Conservation (phyloP, 176 grass and related monocot genomes). For the Chloris gayana region DNA sequence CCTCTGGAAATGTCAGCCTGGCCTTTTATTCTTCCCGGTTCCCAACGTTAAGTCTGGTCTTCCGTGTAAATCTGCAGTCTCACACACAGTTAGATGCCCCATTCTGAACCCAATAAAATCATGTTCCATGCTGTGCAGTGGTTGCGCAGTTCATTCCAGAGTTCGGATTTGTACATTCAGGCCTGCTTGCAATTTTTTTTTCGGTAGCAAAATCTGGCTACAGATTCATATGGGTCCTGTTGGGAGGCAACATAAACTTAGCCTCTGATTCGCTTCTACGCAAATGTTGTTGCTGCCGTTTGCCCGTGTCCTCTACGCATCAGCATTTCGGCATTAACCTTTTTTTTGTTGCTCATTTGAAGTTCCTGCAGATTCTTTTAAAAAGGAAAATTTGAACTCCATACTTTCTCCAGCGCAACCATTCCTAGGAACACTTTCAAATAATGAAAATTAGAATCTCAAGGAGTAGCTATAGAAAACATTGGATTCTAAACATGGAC, state of each 20-base stretch:
- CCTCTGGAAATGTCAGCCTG: conserved; percentile 28
- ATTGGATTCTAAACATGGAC: background rate
- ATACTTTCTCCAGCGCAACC: too few species aligned
- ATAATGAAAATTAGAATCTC: too few species aligned
- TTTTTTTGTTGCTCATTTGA: background rate
- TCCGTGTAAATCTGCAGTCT: too few species aligned
- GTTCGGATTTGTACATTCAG: conserved; percentile 26
- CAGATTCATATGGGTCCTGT: conserved; percentile 29
- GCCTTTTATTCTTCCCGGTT: conserved; percentile 21
- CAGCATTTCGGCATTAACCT: background rate
- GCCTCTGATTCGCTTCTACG: background rate
- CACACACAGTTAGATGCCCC: background rate
- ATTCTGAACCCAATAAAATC: too few species aligned
- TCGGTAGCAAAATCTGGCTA: background rate
- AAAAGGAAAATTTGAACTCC: too few species aligned
- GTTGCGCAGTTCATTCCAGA: conserved; percentile 5
- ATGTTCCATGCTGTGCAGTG: background rate
- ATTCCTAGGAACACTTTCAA: background rate
- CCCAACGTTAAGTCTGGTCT: too few species aligned
- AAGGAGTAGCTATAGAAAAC: background rate
- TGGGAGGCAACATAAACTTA: background rate
- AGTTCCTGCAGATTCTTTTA: background rate
- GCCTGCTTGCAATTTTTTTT: background rate
- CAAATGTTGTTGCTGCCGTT: conserved; percentile 29
- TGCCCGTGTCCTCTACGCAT: background rate